Percentiles rank a stretch among this genome's conserved stretches.
Evolutionary conservation across 1,284 basidiomycete genomes (phyloP).

Genomic region (Phellopilus nigrolimitatus): DNA sequence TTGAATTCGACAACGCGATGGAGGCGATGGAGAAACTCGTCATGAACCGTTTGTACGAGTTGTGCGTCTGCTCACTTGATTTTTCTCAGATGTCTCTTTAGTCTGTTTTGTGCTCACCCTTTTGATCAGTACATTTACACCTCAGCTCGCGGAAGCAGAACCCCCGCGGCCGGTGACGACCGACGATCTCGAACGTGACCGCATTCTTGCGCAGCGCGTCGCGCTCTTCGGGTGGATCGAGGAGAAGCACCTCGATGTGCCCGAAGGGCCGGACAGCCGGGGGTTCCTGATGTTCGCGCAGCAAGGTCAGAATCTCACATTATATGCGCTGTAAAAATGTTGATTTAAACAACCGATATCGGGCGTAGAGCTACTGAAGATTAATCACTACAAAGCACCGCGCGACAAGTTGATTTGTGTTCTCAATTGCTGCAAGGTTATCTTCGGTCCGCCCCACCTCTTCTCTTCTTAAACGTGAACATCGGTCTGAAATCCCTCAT

Average conservation of each 20-base stretch:
- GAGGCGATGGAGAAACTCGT: conserved; percentile 99
- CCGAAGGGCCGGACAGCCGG: conserved; percentile 57
- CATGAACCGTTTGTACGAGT: conserved; percentile 96
- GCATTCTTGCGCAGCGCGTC: conserved; percentile 88
- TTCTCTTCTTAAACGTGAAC: conserved; percentile 4
- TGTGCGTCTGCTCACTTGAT: conserved; percentile 62
- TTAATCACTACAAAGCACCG: conserved; percentile 98
- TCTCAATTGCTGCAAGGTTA: conserved; percentile 97
- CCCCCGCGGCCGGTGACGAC: conserved; percentile 81
- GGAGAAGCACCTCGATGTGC: conserved; percentile 86
- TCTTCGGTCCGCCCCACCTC: conserved; percentile 71
- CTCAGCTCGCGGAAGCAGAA: conserved; percentile 59
- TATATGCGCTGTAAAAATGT: too few relatives aligned
- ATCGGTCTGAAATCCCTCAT: conserved; percentile 16
- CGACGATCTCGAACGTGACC: conserved; percentile 94
- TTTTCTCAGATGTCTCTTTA: too few relatives aligned
- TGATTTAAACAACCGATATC: neutral
- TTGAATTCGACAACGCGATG: conserved; percentile 93
- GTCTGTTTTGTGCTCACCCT: too few relatives aligned
- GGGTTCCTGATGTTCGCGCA: conserved; percentile 94
- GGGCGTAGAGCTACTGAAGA: conserved; percentile 81
- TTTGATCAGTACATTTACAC: conserved; percentile 77
- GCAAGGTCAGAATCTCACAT: conserved; percentile 60
- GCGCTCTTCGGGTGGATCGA: conserved; percentile 87
- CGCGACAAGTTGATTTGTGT: conserved; percentile 98